Base-by-base conservation (phyloP, 1,139 yeast species). In the Pichia sp. region DNA sequence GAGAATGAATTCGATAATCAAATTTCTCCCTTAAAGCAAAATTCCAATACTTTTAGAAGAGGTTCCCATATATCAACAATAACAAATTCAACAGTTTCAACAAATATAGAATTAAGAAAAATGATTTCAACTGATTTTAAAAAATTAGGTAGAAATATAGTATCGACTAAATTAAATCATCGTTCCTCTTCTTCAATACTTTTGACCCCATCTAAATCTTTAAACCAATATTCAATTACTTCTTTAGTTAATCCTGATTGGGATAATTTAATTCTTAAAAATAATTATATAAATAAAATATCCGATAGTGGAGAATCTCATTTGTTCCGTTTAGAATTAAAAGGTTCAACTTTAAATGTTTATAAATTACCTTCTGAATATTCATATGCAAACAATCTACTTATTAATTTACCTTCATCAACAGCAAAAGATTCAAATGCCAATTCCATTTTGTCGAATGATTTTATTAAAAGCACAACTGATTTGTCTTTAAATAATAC, bases 271-370 rank as follows among this genome's bases (percentile, higher is more conserved):
- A 56, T 67, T 2, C 62, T 73, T 49, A 75, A 73, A 56, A 59
- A 65, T 0, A 75, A 77, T 3, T 76, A 79, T 79, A 45, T 75
- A 8, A 76, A 76, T 55, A 70, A 64, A 52, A 43, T 71, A 63
- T 74, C 72, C 40, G 72, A 72, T 48, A 62, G 64, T 47, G 76
- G 70, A 41, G 68, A 66, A 28, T 53, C 55, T 37, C 74, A 73
- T 53, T 60, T 83, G 35, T 78, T 68, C 56, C 71, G 83, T 49
- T 85, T 81, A 0, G 89, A 83, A 61, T 67, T 85, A 54, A 77
- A 73, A 57, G 94, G 94, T 7, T 74, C 86, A 0, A 72, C 73
- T 46, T 63, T 85, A 48, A 72, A 72, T 53, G 61, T 85, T 30
- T 82, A 75, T 66, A 81, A 78, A 58, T 71, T 80, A 7, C 78